Percentiles rank a stretch among this genome's conserved stretches.
phyloP scores from a whole-genome alignment of 306 rosid genomes.

The Prosopis cineraria region DNA sequence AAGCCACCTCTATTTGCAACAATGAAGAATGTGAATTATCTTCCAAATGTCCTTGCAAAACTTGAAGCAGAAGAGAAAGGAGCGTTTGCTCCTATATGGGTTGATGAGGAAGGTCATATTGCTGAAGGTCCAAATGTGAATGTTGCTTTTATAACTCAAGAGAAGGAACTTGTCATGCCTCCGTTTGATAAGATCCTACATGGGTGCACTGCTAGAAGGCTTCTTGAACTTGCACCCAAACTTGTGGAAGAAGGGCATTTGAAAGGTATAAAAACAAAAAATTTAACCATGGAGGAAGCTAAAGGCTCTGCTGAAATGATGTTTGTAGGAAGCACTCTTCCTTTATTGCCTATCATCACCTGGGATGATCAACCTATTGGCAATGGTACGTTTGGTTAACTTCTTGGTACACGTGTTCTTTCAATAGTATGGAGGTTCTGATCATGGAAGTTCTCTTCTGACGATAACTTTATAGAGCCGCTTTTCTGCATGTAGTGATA shows the following conservation, averaged over 20 bases:
- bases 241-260: slow-evolving; percentile 65
- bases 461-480: too few relatives aligned
- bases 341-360: slow-evolving; percentile 69
- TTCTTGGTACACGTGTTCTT: slow-evolving; percentile 6
- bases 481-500: not conserved
- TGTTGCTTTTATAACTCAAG: slow-evolving; percentile 76
- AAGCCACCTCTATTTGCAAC: slow-evolving; percentile 73
- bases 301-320: slow-evolving; percentile 81
- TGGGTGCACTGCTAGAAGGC: slow-evolving; percentile 85
- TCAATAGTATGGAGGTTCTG: slow-evolving; percentile 14
- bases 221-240: slow-evolving; percentile 71
- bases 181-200: slow-evolving; percentile 62
- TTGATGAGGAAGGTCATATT: slow-evolving; percentile 78
- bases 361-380: slow-evolving; percentile 87
- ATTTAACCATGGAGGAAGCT: slow-evolving; percentile 65
- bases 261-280: slow-evolving; percentile 49
- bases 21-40: slow-evolving; percentile 86
- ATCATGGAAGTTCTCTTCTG: slow-evolving; percentile 14
- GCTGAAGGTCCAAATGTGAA: slow-evolving; percentile 99
- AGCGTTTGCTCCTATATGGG: slow-evolving; percentile 78
- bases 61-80: slow-evolving; percentile 93
- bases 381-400: slow-evolving; percentile 55
- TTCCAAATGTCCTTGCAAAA: slow-evolving; percentile 77
- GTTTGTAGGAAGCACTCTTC: slow-evolving; percentile 93
- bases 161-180: slow-evolving; percentile 86